These are phyloP conservation scores for Vachellia pachyceras DNA, from an alignment of 306 rosid species.

Conservation along the genomic window DNA sequence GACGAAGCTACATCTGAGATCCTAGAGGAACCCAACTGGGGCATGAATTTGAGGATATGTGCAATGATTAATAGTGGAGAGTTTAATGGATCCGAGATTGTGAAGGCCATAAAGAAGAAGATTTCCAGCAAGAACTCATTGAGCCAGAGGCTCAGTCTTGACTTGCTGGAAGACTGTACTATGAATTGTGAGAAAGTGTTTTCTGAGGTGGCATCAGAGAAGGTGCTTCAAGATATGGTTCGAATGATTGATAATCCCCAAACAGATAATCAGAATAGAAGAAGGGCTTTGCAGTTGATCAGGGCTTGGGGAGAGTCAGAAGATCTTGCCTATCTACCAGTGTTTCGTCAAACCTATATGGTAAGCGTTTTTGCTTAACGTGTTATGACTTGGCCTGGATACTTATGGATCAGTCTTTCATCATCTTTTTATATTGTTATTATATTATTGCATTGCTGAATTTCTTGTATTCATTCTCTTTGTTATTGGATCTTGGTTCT, in stretches of 20 bases:
- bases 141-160: constrained; percentile 67
- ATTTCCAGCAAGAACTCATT: constrained; percentile 49
- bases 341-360: constrained; percentile 76
- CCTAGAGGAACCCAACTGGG: constrained; percentile 73
- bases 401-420: not conserved
- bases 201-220: constrained; percentile 84
- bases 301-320: constrained; percentile 86
- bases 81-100: constrained; percentile 67
- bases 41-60: constrained; percentile 74
- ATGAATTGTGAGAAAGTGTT: constrained; percentile 85
- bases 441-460: not conserved
- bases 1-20: constrained; percentile 78
- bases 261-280: constrained; percentile 41
- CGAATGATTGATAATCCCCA: constrained; percentile 57
- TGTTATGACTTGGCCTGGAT: not conserved
- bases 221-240: constrained; percentile 71
- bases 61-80: constrained; percentile 66
- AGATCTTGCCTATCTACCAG: constrained; percentile 84
- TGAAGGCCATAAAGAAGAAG: constrained; percentile 67
- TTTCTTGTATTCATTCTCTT: not conserved
- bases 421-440: not conserved
- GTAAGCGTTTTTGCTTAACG: constrained; percentile 32
- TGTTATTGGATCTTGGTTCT: constrained; percentile 1
- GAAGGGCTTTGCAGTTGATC: constrained; percentile 63
- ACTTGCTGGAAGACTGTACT: constrained; percentile 70